A percentile compares a stretch with the other conserved stretches of the same genome.
Evolutionary conservation across 2,329 filamentous ascomycete species (phyloP).

Genomic region (Aspergillus aculeatinus): DNA sequence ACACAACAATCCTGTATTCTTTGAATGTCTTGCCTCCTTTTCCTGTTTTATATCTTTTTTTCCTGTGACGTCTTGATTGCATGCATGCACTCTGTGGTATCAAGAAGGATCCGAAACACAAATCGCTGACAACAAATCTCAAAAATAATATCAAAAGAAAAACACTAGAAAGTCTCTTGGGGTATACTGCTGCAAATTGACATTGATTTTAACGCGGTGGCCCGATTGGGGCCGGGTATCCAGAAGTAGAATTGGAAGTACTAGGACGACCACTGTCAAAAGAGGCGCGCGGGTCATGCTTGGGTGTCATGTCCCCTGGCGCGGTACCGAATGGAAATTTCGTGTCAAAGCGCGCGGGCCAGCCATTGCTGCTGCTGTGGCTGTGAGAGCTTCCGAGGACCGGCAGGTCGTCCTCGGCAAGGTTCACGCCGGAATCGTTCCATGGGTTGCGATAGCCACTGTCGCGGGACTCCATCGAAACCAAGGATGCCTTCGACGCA

Average conservation of each 20-base stretch:
- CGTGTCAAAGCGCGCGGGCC: slow-evolving; percentile 57
- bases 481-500: slow-evolving; percentile 90
- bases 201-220: slow-evolving; percentile 74
- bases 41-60: slow-evolving; percentile 11
- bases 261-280: slow-evolving; percentile 89
- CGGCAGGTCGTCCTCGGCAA: slow-evolving; percentile 76
- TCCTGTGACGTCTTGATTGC: slow-evolving; percentile 11
- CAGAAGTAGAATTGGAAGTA: slow-evolving; percentile 95
- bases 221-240: slow-evolving; percentile 91
- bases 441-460: slow-evolving; percentile 96
- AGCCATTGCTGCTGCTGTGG: slow-evolving; percentile 61
- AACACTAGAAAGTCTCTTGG: slow-evolving; percentile 37
- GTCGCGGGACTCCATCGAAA: slow-evolving; percentile 91
- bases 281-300: slow-evolving; percentile 79
- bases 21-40: slow-evolving; percentile 1
- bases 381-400: slow-evolving; percentile 55
- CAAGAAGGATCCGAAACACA: slow-evolving; percentile 26
- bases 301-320: slow-evolving; percentile 78
- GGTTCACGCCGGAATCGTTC: slow-evolving; percentile 96
- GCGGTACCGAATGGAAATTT: slow-evolving; percentile 63
- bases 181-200: slow-evolving; percentile 49
- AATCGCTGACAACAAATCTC: slow-evolving; percentile 38
- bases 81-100: slow-evolving; percentile 32
- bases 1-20: slow-evolving; percentile 1
- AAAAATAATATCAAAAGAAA: slow-evolving; percentile 38